These are phyloP conservation scores for Penicillium cinerascens DNA, from an alignment of 495 filamentous ascomycete species.

Conservation along the genomic window DNA sequence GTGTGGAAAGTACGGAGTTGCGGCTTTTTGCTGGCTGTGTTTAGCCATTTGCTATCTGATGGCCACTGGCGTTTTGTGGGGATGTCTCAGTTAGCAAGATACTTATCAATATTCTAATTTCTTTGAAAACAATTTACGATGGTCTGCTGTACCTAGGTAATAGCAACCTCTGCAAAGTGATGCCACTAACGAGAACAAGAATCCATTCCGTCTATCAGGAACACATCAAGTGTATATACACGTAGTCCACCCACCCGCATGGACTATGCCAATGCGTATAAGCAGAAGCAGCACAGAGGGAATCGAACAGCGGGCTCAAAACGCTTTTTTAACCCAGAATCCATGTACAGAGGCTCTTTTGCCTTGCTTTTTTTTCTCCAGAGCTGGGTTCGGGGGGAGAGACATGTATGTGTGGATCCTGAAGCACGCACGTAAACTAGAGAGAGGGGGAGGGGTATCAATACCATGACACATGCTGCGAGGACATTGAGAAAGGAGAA, in stretches of 20 bases:
- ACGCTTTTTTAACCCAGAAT: background rate
- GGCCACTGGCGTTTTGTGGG: conserved; percentile 14
- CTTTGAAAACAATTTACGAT: background rate
- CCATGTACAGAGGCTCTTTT: conserved; percentile 4
- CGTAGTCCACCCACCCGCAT: conserved; percentile 17
- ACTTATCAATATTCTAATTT: background rate
- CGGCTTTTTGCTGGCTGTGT: background rate
- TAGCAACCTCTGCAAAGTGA: background rate
- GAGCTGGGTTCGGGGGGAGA: conserved; percentile 1
- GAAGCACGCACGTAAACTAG: conserved; percentile 15
- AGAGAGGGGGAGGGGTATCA: conserved; percentile 41
- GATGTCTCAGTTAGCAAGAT: conserved; percentile 13
- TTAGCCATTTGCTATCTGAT: background rate
- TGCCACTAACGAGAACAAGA: conserved; percentile 12
- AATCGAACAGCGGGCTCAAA: conserved; percentile 1
- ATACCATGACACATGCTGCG: conserved; percentile 47
- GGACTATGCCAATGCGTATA: background rate
- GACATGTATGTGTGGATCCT: conserved; percentile 3
- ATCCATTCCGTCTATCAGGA: conserved; percentile 37
- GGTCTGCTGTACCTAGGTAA: no score
- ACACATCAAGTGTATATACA: conserved; percentile 35
- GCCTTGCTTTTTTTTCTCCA: conserved; percentile 8
- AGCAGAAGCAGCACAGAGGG: background rate
- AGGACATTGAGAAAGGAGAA: conserved; percentile 18
- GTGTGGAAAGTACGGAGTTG: background rate